phyloP scores from a whole-genome alignment of 2,329 filamentous ascomycete genomes.

The Acrodontium crateriforme region DNA sequence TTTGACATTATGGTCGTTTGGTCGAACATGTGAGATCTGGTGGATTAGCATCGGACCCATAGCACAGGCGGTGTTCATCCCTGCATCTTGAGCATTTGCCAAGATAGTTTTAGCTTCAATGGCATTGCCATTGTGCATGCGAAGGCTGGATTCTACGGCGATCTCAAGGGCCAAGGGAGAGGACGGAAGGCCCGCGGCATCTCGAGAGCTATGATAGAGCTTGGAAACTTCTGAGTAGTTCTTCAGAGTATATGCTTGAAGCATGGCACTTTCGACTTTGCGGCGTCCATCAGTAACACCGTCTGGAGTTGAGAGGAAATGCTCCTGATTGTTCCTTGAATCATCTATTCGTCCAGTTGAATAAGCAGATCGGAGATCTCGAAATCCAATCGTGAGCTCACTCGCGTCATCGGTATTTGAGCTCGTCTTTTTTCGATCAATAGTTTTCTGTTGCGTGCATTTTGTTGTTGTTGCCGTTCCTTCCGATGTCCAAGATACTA shows the following conservation, averaged over 20 bases:
- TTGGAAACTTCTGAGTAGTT: slow-evolving; percentile 11
- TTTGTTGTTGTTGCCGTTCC: too few relatives aligned
- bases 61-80: slow-evolving; percentile 17
- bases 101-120: slow-evolving; percentile 11
- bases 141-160: slow-evolving; percentile 18
- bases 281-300: too few relatives aligned
- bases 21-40: slow-evolving; percentile 8
- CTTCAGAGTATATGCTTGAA: slow-evolving; percentile 11
- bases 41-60: slow-evolving; percentile 16
- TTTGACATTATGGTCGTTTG: slow-evolving; percentile 5
- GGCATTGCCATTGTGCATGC: slow-evolving; percentile 9
- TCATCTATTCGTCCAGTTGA: too few relatives aligned
- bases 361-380: too few relatives aligned
- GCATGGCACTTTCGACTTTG: too few relatives aligned
- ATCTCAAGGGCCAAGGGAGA: slow-evolving; percentile 16
- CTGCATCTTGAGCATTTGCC: slow-evolving; percentile 14
- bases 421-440: too few relatives aligned
- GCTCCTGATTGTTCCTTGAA: too few relatives aligned
- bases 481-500: too few relatives aligned
- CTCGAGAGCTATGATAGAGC: slow-evolving; percentile 12
- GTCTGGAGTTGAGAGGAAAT: too few relatives aligned
- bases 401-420: too few relatives aligned
- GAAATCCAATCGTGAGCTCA: too few relatives aligned
- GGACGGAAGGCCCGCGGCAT: slow-evolving; percentile 10
- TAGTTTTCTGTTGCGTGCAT: too few relatives aligned